Base-by-base conservation (phyloP, 768 basidiomycete genomes). In the Calvatia gigantea region DNA sequence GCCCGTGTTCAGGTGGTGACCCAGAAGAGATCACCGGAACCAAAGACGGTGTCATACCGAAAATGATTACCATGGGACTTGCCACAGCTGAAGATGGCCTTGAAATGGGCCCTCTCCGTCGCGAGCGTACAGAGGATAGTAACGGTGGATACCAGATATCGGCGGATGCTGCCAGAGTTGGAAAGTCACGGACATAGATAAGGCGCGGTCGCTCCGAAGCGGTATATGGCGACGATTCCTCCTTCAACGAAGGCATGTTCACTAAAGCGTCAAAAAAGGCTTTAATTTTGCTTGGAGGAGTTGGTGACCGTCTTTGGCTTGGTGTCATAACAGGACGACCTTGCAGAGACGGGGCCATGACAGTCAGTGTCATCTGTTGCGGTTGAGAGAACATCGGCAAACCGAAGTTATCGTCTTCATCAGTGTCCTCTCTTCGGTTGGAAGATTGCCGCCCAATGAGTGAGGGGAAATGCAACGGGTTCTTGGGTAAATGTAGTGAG, bases 141-240 rank as follows among this genome's bases (percentile, higher is more conserved):
- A 98, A 78, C 35, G 86, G 78, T 9, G 91, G 84, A 65, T 89
- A 95, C 93, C 95, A 94, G 0, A 76, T 69, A 2, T 85, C 75
- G 3, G 89, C 84, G 4, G 87, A 82, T 2, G 85, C 68, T 0
- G 90, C 83, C 45, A 96, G 80, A 0, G 84, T 88, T 2, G 83
- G 79, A 61, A 89, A 91, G 66, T 94, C 90, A 51, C 91, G 87
- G 43, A 96, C 75, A 62, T 94, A 92, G 54, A 97, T 77, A 8
- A 97, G 76, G 11, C 94, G 86, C 4, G 90, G 89, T 53, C 76
- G 61, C 17, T 51, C 48, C 12, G 57, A 56, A 7, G 27, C 8
- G 7, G 28, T 41, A 17, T 53, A 33, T 8, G 53, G 28, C 35
- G 51, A 31, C 15, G 56, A 28, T 21, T 62, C 58, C 0, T 43